A percentile compares a stretch with the other conserved stretches of the same genome.
Conservation (phyloP, 371 early-diverging fungal genomes). For the Mucor indicus region DNA sequence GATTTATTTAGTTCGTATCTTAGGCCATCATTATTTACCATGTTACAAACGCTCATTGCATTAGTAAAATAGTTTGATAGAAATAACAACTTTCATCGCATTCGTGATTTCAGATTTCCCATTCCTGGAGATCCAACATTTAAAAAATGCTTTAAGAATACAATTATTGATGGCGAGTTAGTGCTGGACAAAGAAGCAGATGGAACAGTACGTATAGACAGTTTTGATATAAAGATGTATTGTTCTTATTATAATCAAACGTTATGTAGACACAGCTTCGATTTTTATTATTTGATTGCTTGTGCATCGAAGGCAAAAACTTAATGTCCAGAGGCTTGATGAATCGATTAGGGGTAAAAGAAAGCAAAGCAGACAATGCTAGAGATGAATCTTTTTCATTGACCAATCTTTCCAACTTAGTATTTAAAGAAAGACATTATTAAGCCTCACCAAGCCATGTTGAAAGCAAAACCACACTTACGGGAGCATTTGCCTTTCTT, state of each 20-base stretch:
- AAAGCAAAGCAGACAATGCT: too few relatives aligned
- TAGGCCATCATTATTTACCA: too few relatives aligned
- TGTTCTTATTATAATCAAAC: neutral
- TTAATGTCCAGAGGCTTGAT: slow-evolving; percentile 56
- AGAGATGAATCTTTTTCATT: too few relatives aligned
- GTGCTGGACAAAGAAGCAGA: slow-evolving; percentile 70
- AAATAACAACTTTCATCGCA: slow-evolving; percentile 75
- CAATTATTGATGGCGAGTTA: slow-evolving; percentile 93
- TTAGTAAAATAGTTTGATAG: slow-evolving; percentile 92
- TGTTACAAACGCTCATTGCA: too few relatives aligned
- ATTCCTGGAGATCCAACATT: slow-evolving; percentile 43
- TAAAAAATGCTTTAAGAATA: slow-evolving; percentile 62
- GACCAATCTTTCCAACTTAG: too few relatives aligned
- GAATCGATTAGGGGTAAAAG: slow-evolving; percentile 74
- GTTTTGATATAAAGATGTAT: neutral
- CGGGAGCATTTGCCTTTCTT: slow-evolving; percentile 56
- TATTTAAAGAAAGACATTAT: slow-evolving; percentile 64
- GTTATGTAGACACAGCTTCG: slow-evolving; percentile 28
- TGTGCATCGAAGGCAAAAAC: slow-evolving; percentile 53
- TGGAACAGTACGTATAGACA: slow-evolving; percentile 43
- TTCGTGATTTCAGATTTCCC: slow-evolving; percentile 71
- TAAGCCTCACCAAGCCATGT: slow-evolving; percentile 60
- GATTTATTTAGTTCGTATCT: slow-evolving; percentile 58
- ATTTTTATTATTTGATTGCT: slow-evolving; percentile 78
- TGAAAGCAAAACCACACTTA: slow-evolving; percentile 42